Conservation (phyloP, 2,329 filamentous ascomycete genomes). For the Plenodomus biglobosus region DNA sequence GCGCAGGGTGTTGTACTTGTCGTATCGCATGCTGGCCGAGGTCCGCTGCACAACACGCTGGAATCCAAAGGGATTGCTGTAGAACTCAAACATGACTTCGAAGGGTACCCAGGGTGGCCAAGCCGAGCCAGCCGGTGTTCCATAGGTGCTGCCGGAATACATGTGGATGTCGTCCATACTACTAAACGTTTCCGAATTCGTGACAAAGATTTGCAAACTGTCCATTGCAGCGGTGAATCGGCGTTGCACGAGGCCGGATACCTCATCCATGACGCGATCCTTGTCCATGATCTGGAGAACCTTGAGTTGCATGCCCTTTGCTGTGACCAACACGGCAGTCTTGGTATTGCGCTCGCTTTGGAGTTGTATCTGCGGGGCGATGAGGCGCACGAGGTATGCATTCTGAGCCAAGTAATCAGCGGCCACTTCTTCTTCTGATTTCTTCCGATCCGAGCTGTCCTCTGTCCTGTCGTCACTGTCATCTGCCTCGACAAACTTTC, state of each 20-base stretch:
- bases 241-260: constrained; percentile 92
- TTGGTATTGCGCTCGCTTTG: constrained; percentile 98
- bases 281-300: constrained; percentile 98
- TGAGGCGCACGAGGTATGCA: constrained; percentile 90
- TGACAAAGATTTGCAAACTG: constrained; percentile 97
- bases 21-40: constrained; percentile 88
- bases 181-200: constrained; percentile 86
- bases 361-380: constrained; percentile 95
- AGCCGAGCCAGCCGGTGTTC: constrained; percentile 76
- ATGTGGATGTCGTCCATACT: constrained; percentile 80
- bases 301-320: constrained; percentile 97
- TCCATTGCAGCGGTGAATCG: constrained; percentile 96
- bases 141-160: constrained; percentile 93
- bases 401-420: constrained; percentile 88
- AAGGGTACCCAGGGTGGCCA: constrained; percentile 99
- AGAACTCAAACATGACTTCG: constrained; percentile 97
- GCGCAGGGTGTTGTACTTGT: constrained; percentile 97
- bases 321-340: constrained; percentile 92
- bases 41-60: constrained; percentile 96
- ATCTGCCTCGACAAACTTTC: constrained; percentile 75
- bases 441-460: constrained; percentile 12
- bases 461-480: constrained; percentile 49
- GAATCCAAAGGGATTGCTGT: constrained; percentile 94
- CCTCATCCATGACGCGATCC: constrained; percentile 83
- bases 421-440: constrained; percentile 64